Evolutionary conservation across 495 filamentous ascomycete species (phyloP).

Genomic region (Cryomyces minteri): DNA sequence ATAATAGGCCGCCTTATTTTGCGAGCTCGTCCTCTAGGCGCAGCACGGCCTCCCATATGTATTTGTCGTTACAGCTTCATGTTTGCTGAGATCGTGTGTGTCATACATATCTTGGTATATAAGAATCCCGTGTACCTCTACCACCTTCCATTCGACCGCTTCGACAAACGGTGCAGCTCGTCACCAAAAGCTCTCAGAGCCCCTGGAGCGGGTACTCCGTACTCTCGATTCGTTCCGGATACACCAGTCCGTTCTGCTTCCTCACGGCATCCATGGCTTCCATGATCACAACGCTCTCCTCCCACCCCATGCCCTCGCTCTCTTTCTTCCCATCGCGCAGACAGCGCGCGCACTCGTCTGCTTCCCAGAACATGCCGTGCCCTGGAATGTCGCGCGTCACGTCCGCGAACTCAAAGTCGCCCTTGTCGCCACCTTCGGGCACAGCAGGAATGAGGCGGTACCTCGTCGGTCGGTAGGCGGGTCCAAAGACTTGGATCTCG

Average conservation of each 20-base stretch:
- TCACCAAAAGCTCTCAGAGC: background rate
- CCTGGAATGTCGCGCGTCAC: slow-evolving; percentile 34
- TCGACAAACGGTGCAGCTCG: too few species aligned
- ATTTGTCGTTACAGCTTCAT: too few species aligned
- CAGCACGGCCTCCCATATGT: too few species aligned
- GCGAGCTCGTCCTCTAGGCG: too few species aligned
- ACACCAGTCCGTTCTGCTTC: slow-evolving; percentile 54
- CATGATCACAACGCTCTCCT: slow-evolving; percentile 86
- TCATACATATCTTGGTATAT: too few species aligned
- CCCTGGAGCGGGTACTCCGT: slow-evolving; percentile 33
- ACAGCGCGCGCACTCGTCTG: slow-evolving; percentile 74
- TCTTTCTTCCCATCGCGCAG: slow-evolving; percentile 66
- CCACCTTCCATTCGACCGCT: too few species aligned
- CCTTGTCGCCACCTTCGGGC: slow-evolving; percentile 13
- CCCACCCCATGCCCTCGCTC: slow-evolving; percentile 52
- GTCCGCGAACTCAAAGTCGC: slow-evolving; percentile 4
- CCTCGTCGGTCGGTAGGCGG: slow-evolving; percentile 47
- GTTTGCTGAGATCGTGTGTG: too few species aligned
- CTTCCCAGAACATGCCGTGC: slow-evolving; percentile 89
- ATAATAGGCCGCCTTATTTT: too few species aligned
- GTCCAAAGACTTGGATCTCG: slow-evolving; percentile 67
- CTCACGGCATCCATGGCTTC: slow-evolving; percentile 84
- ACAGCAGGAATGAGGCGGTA: slow-evolving; percentile 36
- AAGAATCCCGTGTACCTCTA: too few species aligned
- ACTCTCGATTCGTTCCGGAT: slow-evolving; percentile 69